Evolutionary conservation across 495 filamentous ascomycete species (phyloP).

Genomic region (Aeminium ludgeri): DNA sequence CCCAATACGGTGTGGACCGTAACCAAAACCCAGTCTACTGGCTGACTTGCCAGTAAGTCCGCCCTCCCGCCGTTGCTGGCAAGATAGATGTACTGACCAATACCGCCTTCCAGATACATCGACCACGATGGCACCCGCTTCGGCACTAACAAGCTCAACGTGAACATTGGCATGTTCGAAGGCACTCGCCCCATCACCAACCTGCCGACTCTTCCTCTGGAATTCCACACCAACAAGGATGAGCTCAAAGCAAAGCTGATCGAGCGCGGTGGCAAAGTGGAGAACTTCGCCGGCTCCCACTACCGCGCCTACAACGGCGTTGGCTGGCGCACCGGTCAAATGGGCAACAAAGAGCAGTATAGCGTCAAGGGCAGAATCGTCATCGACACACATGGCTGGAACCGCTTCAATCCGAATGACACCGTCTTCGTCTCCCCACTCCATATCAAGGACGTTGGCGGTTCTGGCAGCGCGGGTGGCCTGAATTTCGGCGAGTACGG

Average conservation of each 20-base stretch:
- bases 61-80: too few species aligned
- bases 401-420: slow-evolving; percentile 26
- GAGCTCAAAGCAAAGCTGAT: slow-evolving; percentile 23
- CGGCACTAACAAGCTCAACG: slow-evolving; percentile 29
- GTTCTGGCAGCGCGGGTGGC: neutral
- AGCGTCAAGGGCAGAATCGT: slow-evolving; percentile 39
- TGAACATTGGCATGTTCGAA: slow-evolving; percentile 33
- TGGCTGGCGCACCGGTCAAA: slow-evolving; percentile 20
- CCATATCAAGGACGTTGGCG: slow-evolving; percentile 15
- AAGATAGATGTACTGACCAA: too few species aligned
- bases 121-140: slow-evolving; percentile 46
- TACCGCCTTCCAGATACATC: slow-evolving; percentile 24
- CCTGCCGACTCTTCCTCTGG: slow-evolving; percentile 39
- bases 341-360: slow-evolving; percentile 27
- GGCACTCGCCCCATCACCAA: slow-evolving; percentile 41
- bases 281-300: slow-evolving; percentile 38
- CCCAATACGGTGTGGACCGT: slow-evolving; percentile 21
- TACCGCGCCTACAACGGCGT: slow-evolving; percentile 45
- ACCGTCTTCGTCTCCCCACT: slow-evolving; percentile 18
- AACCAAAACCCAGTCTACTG: slow-evolving; percentile 21
- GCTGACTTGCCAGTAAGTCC: slow-evolving; percentile 18
- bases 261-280: slow-evolving; percentile 24
- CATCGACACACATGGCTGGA: slow-evolving; percentile 34
- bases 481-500: neutral
- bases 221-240: slow-evolving; percentile 34